Base-by-base conservation (phyloP, 495 filamentous ascomycete species). In the Jackrogersella multiformis region DNA sequence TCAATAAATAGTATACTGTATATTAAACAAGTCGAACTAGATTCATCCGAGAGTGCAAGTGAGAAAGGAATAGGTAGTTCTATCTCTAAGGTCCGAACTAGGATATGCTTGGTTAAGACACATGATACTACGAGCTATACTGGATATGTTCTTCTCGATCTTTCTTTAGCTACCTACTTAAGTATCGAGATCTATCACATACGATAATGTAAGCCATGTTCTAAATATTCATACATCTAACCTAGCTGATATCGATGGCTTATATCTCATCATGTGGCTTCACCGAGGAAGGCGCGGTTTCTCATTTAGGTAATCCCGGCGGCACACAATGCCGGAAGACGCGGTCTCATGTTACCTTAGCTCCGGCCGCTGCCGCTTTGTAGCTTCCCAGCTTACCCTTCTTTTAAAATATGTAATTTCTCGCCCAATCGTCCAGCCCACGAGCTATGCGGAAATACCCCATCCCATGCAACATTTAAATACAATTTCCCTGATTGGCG, bases 341-440 rank as follows among this genome's bases (percentile, higher is more conserved):
- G n/a, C 35, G 35, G 9, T 35, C 30, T 9, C 7, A 53, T 34
- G 21, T 58, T 5, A 41, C 18, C 52, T 70, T 65, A 44, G 42
- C 49, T 13, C 44, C 41, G 56, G 6, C 28, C 44, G 48, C 44
- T 35, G 41, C 15, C 18, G 18, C 23, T 20, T 28, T 16, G 44
- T 38, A 44, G 35, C 21, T 48, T 44, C 34, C 39, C 7, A n/a
- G n/a, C 7, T 30, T 30, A 3, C 26, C 7, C 3, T 30, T 30
- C 7, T 7, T 30, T 30, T 30, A n/a, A n/a, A n/a, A 30, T 30
- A 30, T 30, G 44, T 61, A 23, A 15, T 18, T 45, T 58, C 56
- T 70, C 51, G 61, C 24, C 67, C 67, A 70, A 70, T 70, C 67
- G 61, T 65, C 56, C 41, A 18, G 23, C 56, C 60, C 67, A 70